Evolutionary conservation across 441 rosid species (phyloP).

Genomic region (Adansonia madagascariensis): DNA sequence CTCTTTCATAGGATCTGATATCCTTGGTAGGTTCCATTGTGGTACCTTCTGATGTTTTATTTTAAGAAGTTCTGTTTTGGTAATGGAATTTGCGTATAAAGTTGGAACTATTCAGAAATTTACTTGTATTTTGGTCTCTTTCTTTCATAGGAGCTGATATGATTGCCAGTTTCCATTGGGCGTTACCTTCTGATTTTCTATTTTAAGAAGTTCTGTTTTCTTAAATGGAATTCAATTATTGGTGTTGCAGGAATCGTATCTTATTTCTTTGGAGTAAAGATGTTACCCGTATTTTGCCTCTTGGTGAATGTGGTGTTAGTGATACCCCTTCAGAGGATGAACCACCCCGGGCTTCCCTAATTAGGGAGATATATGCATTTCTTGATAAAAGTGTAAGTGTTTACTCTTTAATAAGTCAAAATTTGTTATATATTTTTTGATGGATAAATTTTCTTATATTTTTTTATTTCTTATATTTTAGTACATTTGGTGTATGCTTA

Average conservation of each 20-base stretch:
- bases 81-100: slow-evolving; percentile 11
- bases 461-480: neutral
- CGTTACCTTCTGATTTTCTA: slow-evolving; percentile 1
- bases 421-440: slow-evolving; percentile 2
- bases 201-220: slow-evolving; percentile 18
- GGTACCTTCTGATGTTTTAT: slow-evolving; percentile 7
- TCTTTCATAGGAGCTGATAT: neutral
- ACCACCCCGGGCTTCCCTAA: slow-evolving; percentile 60
- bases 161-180: neutral
- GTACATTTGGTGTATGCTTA: neutral
- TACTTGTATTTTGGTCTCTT: neutral
- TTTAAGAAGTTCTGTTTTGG: slow-evolving; percentile 15
- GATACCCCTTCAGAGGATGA: slow-evolving; percentile 60
- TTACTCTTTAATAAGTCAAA: slow-evolving; percentile 8
- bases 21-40: neutral
- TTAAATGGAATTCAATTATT: slow-evolving; percentile 24
- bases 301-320: slow-evolving; percentile 73
- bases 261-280: slow-evolving; percentile 90
- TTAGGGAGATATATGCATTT: slow-evolving; percentile 81
- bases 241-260: slow-evolving; percentile 75
- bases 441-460: neutral
- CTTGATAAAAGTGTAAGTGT: slow-evolving; percentile 95
- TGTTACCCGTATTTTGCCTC: slow-evolving; percentile 78
- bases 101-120: neutral
- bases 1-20: neutral